Base-by-base conservation (phyloP, 306 rosid species). In the Echinosophora koreensis region DNA sequence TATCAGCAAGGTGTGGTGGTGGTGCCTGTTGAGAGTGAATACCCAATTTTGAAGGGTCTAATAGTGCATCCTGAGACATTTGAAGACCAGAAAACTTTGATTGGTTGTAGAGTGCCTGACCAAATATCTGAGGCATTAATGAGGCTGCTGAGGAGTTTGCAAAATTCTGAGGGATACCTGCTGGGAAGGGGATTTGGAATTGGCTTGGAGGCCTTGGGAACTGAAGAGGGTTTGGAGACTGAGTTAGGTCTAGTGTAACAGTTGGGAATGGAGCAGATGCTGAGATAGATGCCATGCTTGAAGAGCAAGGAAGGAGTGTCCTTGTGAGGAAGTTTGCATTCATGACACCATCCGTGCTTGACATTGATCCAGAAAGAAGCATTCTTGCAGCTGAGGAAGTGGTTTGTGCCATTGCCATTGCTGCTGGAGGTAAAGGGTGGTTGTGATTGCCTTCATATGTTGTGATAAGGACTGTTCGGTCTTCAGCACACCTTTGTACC, bases 401-500 rank as follows among this genome's bases (percentile, higher is more conserved):
- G 3, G 96, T 84, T 3, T 94, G 86, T 1, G 92, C 96, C 99
- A 92, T 95, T 35, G 90, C 89, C 91, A 80, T 82, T 0, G 99
- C 99, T 1, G 97, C 88, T 2, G 96, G 89, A 0, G 97, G 96
- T 74, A 95, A 80, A 10, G 97, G 88, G 61, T 95, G 99, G 87
- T 50, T 90, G 88, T 95, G 99, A 32, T 81, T 86, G 1, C 97
- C 97, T 80, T 95, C 99, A 42, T 95, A 95, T 14, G 99, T 92
- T 58, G 99, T 90, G 17, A 89, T 76, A 0, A 92, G 84, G 30
- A 95, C 81, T 5, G 93, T 84, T 50, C 74, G 13, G 68, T 95
- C 99, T 64, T 90, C 90, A 3, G 89, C 93, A 82, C 99, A 90
- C 74, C 97, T 92, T 88, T 92, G 97, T 41, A 95, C 96, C 98